Conservation (phyloP, 208 protist species). For the Jaenimonas drosophilae region DNA sequence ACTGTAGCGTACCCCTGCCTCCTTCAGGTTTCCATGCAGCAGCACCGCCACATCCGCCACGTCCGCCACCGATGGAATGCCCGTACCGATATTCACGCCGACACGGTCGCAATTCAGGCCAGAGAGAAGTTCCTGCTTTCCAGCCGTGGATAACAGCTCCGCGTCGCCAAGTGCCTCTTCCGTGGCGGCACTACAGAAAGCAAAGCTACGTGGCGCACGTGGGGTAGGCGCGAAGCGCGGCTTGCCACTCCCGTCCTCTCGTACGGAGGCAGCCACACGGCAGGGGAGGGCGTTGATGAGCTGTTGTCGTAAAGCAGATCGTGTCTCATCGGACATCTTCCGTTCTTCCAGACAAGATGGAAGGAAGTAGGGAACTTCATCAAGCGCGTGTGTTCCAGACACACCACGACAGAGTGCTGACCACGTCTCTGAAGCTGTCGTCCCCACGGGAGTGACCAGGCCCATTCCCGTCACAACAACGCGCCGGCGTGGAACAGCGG, state of each 20-base stretch:
- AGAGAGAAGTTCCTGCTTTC: constrained; percentile 2
- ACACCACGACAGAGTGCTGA: constrained; percentile 38
- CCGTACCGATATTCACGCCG: constrained; percentile 89
- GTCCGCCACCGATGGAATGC: constrained; percentile 79
- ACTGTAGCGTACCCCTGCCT: constrained; percentile 25
- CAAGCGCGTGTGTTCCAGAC: constrained; percentile 35
- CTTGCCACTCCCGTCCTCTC: neutral
- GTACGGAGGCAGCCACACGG: constrained; percentile 50
- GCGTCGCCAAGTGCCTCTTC: constrained; percentile 66
- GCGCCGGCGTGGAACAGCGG: constrained; percentile 32
- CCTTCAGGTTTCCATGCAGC: constrained; percentile 30
- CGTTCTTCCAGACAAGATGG: constrained; percentile 45
- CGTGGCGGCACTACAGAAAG: constrained; percentile 33
- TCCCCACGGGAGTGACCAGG: constrained; percentile 89
- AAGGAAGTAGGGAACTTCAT: constrained; percentile 46
- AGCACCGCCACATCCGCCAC: constrained; percentile 49
- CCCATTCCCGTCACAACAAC: constrained; percentile 96
- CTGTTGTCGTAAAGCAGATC: constrained; percentile 15
- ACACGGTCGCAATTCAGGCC: constrained; percentile 17
- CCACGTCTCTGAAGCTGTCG: constrained; percentile 70
- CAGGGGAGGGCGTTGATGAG: constrained; percentile 52
- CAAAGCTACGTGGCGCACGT: constrained; percentile 37
- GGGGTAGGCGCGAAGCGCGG: constrained; percentile 35
- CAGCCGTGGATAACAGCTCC: constrained; percentile 22
- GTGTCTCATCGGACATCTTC: constrained; percentile 9